Base-by-base conservation (phyloP, 192 early-diverging fungal species). In the Coemansia sp. region DNA sequence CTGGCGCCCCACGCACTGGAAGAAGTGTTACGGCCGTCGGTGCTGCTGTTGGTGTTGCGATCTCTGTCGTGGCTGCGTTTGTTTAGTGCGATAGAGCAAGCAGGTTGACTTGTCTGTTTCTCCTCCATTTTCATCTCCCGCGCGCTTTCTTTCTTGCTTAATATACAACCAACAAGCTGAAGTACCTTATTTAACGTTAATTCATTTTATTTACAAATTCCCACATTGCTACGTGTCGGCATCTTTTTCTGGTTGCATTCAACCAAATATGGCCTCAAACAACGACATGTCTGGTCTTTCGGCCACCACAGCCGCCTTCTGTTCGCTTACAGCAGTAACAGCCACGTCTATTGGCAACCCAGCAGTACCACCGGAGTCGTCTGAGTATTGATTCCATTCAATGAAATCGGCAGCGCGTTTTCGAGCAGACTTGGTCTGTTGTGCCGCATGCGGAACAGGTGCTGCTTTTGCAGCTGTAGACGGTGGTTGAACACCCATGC, bases 221-320 rank as follows among this genome's bases (percentile, higher is more conserved):
- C 32, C 32, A 32, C 32, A 32, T 4, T 32, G 32, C 32, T 32
- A 4, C 4, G 32, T 32, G 32, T 4, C 4, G 32, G 32, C 32
- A 4, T 48, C 46, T 45, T 15, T 4, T 48, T 48, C 49, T 52
- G 22, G 6, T 3, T 32, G 4, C 19, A 52, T 9, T 62, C 51
- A 32, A n/a, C 73, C 73, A 63, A 76, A 76, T 40, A 76, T 70
- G 15, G 73, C 65, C 51, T 63, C 39, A 16, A 76, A 70, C n/a
- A 76, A 40, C 3, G 57, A 59, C 58, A 69, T 46, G n/a, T 76
- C 73, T 8, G 73, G 64, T 6, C 59, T 46, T 11, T 66, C 26
- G 15, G 37, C 18, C n/a, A 10, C 7, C 45, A 22, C 51, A 19
- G 39, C 21, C 16, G 37, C 13, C 5, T 22, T 37, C n/a, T 37